These are phyloP conservation scores for Nakazawaea wyomingensis DNA, from an alignment of 805 yeast genomes.

Conservation along the genomic window DNA sequence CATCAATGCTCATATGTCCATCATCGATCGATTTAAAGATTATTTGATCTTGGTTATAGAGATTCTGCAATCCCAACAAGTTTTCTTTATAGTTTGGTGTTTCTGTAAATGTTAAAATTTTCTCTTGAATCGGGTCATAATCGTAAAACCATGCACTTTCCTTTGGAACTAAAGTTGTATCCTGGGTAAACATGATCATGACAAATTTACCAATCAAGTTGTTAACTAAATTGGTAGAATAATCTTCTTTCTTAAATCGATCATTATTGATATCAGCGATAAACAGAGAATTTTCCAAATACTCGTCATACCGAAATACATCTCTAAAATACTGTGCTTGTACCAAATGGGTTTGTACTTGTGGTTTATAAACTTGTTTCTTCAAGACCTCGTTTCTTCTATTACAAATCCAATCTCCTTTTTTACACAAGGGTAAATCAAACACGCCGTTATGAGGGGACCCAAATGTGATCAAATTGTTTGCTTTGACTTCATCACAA, in stretches of 20 bases:
- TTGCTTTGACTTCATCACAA: slow-evolving; percentile 41
- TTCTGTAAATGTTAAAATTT: slow-evolving; percentile 37
- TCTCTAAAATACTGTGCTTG: slow-evolving; percentile 80
- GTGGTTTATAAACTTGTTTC: slow-evolving; percentile 53
- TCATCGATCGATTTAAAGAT: slow-evolving; percentile 49
- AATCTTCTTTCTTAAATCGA: slow-evolving; percentile 19
- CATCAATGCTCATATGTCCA: slow-evolving; percentile 61
- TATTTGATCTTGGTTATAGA: slow-evolving; percentile 39
- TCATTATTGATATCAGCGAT: slow-evolving; percentile 70
- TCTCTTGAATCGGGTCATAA: slow-evolving; percentile 37
- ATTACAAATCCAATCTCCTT: slow-evolving; percentile 55
- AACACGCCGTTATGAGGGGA: slow-evolving; percentile 75
- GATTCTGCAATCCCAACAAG: slow-evolving; percentile 50
- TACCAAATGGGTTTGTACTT: slow-evolving; percentile 50
- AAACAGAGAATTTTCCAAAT: slow-evolving; percentile 51
- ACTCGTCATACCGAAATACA: slow-evolving; percentile 44
- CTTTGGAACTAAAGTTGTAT: slow-evolving; percentile 67
- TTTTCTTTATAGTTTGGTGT: slow-evolving; percentile 50
- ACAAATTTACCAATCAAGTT: slow-evolving; percentile 48
- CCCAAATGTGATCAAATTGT: slow-evolving; percentile 66
- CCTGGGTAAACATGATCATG: slow-evolving; percentile 53
- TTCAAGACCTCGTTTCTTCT: slow-evolving; percentile 49
- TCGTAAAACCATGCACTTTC: slow-evolving; percentile 68
- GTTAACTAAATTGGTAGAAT: slow-evolving; percentile 26
- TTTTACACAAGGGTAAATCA: slow-evolving; percentile 59